phyloP scores from a whole-genome alignment of 345 rosid genomes.

The Corchorus capsularis region DNA sequence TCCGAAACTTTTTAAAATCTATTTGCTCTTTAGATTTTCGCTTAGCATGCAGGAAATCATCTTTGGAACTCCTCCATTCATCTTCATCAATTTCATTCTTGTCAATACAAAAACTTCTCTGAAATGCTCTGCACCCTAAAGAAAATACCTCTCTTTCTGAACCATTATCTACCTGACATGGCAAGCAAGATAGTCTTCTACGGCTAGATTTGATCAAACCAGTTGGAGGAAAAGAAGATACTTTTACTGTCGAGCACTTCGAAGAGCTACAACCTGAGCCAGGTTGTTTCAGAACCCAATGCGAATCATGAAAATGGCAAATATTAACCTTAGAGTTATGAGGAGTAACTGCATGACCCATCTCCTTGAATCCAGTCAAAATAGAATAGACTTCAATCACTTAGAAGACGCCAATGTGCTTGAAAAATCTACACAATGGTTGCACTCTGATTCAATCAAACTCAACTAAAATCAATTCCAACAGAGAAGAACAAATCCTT shows the following conservation, averaged over 20 bases:
- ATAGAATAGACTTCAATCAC: constrained; percentile 12
- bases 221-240: constrained; percentile 13
- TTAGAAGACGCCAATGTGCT: not conserved
- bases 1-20: constrained; percentile 26
- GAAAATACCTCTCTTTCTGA: constrained; percentile 25
- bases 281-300: constrained; percentile 27
- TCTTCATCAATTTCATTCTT: constrained; percentile 41
- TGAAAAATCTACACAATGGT: constrained; percentile 6
- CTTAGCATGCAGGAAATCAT: constrained; percentile 20
- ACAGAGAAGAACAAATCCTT: not conserved
- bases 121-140: constrained; percentile 37
- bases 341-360: constrained; percentile 42
- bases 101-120: constrained; percentile 40
- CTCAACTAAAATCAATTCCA: constrained; percentile 1
- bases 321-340: constrained; percentile 39
- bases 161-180: constrained; percentile 29
- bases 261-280: constrained; percentile 16
- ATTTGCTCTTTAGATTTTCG: constrained; percentile 33
- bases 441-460: constrained; percentile 12
- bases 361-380: constrained; percentile 29
- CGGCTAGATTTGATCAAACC: constrained; percentile 19
- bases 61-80: constrained; percentile 41
- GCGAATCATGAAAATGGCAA: constrained; percentile 31
- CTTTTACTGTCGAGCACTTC: constrained; percentile 12
- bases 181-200: constrained; percentile 24